Conservation (phyloP, 257 asterid species). For the Jaltomata sinuosa region DNA sequence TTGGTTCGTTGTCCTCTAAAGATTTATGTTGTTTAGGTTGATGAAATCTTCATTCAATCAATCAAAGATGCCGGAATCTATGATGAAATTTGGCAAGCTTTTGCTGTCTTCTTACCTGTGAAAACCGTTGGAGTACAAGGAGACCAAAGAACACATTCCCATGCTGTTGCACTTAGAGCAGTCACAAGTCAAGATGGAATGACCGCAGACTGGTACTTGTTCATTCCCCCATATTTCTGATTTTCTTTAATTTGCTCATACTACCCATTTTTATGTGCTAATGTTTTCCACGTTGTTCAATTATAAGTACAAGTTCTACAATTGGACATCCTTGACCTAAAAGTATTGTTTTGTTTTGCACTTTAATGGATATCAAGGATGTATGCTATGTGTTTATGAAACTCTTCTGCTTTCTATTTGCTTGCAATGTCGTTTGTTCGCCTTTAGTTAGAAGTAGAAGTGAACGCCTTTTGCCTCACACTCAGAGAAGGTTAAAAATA, state of each 20-base stretch:
- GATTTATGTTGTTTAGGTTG: slow-evolving; percentile 43
- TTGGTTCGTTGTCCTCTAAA: neutral
- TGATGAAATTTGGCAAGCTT: slow-evolving; percentile 96
- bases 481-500: no score
- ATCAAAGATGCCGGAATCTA: slow-evolving; percentile 88
- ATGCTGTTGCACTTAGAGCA: slow-evolving; percentile 85
- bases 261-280: neutral
- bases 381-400: neutral
- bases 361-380: neutral
- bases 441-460: neutral
- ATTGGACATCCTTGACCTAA: neutral
- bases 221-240: neutral
- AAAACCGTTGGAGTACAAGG: slow-evolving; percentile 97
- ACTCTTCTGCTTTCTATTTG: neutral
- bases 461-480: neutral
- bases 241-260: neutral
- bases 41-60: slow-evolving; percentile 90
- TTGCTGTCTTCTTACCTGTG: slow-evolving; percentile 90
- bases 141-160: slow-evolving; percentile 90
- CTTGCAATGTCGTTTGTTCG: neutral
- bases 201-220: slow-evolving; percentile 92
- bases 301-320: no score
- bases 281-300: no score
- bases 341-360: neutral
- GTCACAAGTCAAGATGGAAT: slow-evolving; percentile 99